Evolutionary conservation across 2,329 filamentous ascomycete genomes (phyloP).

Genomic region (Ascochyta rabiei): DNA sequence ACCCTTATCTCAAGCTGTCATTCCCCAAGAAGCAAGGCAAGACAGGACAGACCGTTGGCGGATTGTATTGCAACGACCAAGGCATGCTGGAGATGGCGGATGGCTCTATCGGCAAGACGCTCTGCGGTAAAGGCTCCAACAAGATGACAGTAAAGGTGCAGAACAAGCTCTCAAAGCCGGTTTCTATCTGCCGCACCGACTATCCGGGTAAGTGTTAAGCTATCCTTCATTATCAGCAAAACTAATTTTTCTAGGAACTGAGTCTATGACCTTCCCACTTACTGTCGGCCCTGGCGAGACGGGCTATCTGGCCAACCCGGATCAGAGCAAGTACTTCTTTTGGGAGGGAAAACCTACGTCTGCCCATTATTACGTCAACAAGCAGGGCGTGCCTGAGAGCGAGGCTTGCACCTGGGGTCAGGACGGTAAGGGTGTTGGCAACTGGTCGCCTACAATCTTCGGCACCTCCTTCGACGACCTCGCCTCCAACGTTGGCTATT

Average conservation of each 20-base stretch:
- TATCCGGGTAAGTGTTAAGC: constrained; percentile 74
- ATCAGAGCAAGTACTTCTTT: constrained; percentile 73
- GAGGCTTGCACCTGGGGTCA: constrained; percentile 80
- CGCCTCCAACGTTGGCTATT: constrained; percentile 63
- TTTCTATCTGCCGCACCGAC: constrained; percentile 89
- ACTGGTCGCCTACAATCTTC: constrained; percentile 87
- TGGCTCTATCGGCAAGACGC: constrained; percentile 61
- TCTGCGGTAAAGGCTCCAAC: constrained; percentile 76
- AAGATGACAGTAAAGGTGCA: constrained; percentile 68
- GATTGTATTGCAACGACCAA: constrained; percentile 79
- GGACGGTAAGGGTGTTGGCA: constrained; percentile 66
- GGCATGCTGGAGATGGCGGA: constrained; percentile 75
- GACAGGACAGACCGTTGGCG: constrained; percentile 85
- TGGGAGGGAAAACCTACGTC: constrained; percentile 79
- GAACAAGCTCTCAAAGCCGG: constrained; percentile 72
- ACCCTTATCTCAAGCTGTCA: constrained; percentile 89
- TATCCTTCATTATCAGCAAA: too few relatives aligned
- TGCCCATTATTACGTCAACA: constrained; percentile 97
- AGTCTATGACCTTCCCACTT: constrained; percentile 83
- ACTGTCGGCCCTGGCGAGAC: constrained; percentile 64
- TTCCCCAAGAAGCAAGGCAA: constrained; percentile 81
- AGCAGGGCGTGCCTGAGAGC: constrained; percentile 68
- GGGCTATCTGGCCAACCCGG: constrained; percentile 74
- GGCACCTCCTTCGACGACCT: constrained; percentile 72
- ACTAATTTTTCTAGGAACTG: constrained; percentile 60